These are phyloP conservation scores for Fusarium concolor DNA, from an alignment of 2,329 filamentous ascomycete genomes.

Conservation along the genomic window DNA sequence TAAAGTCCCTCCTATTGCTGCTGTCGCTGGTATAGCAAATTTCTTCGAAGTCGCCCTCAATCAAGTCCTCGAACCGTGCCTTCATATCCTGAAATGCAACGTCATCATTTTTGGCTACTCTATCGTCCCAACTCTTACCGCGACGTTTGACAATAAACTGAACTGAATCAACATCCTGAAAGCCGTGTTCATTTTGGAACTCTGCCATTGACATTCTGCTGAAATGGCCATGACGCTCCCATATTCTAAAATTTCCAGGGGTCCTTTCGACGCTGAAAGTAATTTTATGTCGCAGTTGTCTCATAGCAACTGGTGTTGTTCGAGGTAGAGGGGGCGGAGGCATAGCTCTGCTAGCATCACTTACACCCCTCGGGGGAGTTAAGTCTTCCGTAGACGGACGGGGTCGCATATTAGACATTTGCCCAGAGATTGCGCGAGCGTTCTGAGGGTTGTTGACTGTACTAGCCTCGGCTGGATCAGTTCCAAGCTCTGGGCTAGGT, in stretches of 20 bases:
- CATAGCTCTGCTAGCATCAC: not conserved
- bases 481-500: not conserved
- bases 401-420: rapidly evolving
- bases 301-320: not conserved
- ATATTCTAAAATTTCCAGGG: not conserved
- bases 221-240: not conserved
- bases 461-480: rapidly evolving
- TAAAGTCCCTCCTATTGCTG: not conserved
- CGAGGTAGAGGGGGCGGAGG: not conserved
- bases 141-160: conserved; percentile 6
- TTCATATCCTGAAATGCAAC: conserved; percentile 18
- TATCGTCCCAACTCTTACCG: conserved; percentile 23
- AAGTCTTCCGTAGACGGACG: not conserved
- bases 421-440: rapidly evolving
- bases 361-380: not conserved
- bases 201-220: not conserved
- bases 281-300: not conserved
- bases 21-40: not conserved
- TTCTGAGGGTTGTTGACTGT: rapidly evolving
- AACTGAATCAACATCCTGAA: not conserved
- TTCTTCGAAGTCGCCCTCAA: not conserved
- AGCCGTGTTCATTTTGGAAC: not conserved
- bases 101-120: not conserved
- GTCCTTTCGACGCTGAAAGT: conserved; percentile 7
- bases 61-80: not conserved